Conservation (phyloP, 2,329 filamentous ascomycete genomes). For the Endothia cerciana region DNA sequence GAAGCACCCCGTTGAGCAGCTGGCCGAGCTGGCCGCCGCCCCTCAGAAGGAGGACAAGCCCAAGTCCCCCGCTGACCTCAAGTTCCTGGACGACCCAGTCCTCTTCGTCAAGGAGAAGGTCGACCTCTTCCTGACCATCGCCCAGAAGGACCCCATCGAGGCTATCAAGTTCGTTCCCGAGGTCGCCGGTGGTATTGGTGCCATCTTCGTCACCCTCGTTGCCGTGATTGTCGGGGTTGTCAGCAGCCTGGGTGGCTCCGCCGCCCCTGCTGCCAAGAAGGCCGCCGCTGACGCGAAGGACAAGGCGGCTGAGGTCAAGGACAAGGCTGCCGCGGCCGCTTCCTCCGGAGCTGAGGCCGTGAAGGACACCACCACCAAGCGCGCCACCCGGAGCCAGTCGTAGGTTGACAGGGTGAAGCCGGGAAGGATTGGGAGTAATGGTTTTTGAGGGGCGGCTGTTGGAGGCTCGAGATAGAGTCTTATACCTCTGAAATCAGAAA, state of each 20-base stretch:
- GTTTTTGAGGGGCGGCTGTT: neutral
- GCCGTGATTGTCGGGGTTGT: conserved; percentile 71
- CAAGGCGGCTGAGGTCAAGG: conserved; percentile 77
- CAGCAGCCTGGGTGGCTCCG: conserved; percentile 59
- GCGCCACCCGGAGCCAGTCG: conserved; percentile 60
- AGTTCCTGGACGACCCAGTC: conserved; percentile 90
- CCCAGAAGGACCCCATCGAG: conserved; percentile 78
- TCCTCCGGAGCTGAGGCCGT: conserved; percentile 70
- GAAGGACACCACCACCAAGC: conserved; percentile 73
- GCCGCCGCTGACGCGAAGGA: conserved; percentile 66
- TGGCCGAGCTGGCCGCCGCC: conserved; percentile 76
- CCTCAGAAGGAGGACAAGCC: conserved; percentile 70
- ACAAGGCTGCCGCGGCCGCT: conserved; percentile 66
- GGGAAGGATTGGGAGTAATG: conserved; percentile 26
- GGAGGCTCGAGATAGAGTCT: neutral
- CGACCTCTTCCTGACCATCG: conserved; percentile 85
- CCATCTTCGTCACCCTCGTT: conserved; percentile 70
- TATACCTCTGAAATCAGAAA: too few relatives aligned
- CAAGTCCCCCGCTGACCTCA: conserved; percentile 75
- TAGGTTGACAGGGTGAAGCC: conserved; percentile 38
- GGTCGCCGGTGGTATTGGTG: conserved; percentile 79
- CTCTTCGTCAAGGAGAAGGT: conserved; percentile 89
- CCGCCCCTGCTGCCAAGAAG: conserved; percentile 76
- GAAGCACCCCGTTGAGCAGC: conserved; percentile 84
- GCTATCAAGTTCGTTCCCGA: conserved; percentile 91